phyloP scores from a whole-genome alignment of 768 basidiomycete genomes.

The Hemileccinum impolitum region DNA sequence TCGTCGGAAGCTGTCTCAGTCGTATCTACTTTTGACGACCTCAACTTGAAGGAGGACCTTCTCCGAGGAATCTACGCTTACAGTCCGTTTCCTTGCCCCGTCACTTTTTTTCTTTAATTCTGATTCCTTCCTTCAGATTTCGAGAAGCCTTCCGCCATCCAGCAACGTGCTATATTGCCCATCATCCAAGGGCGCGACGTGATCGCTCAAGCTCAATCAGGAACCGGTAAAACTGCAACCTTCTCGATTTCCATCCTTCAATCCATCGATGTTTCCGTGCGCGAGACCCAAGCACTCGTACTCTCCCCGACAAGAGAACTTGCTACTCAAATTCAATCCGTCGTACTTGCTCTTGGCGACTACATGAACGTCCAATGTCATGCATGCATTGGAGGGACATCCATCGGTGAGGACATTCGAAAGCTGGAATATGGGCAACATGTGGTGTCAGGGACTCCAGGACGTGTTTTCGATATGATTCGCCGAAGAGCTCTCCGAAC shows the following conservation, averaged over 20 bases:
- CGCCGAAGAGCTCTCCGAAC: constrained; percentile 88
- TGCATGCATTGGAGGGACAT: constrained; percentile 96
- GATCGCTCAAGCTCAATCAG: constrained; percentile 98
- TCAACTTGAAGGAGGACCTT: constrained; percentile 91
- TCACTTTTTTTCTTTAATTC: neutral
- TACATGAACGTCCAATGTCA: constrained; percentile 99
- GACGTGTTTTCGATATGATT: constrained; percentile 99
- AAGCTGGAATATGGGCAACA: constrained; percentile 98
- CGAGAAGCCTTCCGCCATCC: constrained; percentile 98
- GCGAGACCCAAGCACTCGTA: constrained; percentile 95
- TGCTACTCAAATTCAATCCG: constrained; percentile 98
- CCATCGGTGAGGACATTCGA: constrained; percentile 95
- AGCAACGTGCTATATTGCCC: constrained; percentile 95
- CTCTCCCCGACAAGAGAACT: constrained; percentile 98
- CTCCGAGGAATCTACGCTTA: constrained; percentile 97
- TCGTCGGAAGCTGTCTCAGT: constrained; percentile 90
- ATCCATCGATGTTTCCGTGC: constrained; percentile 91
- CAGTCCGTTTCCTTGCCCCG: constrained; percentile 50
- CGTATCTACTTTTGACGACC: constrained; percentile 86
- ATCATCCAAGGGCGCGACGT: constrained; percentile 96
- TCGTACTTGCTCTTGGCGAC: constrained; percentile 93
- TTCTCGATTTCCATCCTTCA: constrained; percentile 98
- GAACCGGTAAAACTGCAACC: constrained; percentile 99
- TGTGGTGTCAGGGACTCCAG: constrained; percentile 95
- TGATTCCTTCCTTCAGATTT: constrained; percentile 54